Conservation (phyloP, 306 rosid species). For the Fagus crenata region DNA sequence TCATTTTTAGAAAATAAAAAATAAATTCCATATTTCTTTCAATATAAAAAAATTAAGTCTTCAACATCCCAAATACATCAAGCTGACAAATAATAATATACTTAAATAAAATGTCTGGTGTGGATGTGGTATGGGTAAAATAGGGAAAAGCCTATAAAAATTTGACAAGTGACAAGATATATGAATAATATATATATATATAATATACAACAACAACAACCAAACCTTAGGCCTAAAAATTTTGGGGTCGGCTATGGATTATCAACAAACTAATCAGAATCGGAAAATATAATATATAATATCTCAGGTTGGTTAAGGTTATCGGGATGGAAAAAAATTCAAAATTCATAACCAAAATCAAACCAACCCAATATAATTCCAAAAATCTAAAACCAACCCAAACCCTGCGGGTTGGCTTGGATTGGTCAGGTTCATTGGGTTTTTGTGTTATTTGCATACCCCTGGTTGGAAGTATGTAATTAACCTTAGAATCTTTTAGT, state of each 20-base stretch:
- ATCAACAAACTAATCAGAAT: too few relatives aligned
- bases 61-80: neutral
- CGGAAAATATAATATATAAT: too few relatives aligned
- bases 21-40: too few relatives aligned
- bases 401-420: neutral
- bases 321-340: neutral
- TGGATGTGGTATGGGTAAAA: neutral
- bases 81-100: neutral
- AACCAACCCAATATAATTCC: neutral
- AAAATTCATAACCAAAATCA: neutral
- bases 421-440: neutral
- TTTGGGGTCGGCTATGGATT: too few relatives aligned
- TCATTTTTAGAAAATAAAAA: too few relatives aligned
- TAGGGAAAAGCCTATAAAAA: neutral
- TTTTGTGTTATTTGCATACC: neutral
- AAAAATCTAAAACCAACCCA: neutral
- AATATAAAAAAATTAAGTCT: too few relatives aligned
- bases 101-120: neutral
- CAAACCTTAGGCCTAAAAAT: too few relatives aligned
- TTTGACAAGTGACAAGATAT: neutral
- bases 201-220: too few relatives aligned
- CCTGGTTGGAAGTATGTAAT: neutral
- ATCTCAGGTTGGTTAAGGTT: neutral
- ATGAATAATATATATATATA: neutral
- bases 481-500: too few relatives aligned